phyloP scores from a whole-genome alignment of 129 eudicot genomes.

The Centaurea solstitialis region DNA sequence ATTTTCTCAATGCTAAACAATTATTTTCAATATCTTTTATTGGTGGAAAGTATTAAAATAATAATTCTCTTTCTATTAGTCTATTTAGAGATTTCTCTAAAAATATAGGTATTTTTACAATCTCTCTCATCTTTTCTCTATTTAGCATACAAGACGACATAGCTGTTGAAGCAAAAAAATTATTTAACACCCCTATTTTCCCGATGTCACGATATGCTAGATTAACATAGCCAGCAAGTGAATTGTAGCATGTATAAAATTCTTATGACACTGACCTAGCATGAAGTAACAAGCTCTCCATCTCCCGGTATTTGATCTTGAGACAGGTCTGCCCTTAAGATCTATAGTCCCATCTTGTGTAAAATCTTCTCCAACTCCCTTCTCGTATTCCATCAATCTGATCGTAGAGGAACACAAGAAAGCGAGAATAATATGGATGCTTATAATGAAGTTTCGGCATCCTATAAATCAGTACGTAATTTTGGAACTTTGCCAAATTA shows the following conservation, averaged over 20 bases:
- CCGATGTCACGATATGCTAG: too few relatives aligned
- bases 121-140: too few relatives aligned
- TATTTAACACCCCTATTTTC: too few relatives aligned
- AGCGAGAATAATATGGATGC: background rate
- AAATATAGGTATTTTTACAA: too few relatives aligned
- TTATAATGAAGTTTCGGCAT: background rate
- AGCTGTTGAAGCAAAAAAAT: too few relatives aligned
- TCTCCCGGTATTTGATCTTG: constrained; percentile 56
- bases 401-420: background rate
- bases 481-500: background rate
- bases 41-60: too few relatives aligned
- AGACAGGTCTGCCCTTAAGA: constrained; percentile 53
- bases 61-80: too few relatives aligned
- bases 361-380: constrained; percentile 38
- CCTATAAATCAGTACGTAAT: background rate
- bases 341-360: constrained; percentile 71
- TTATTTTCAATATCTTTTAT: too few relatives aligned
- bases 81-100: too few relatives aligned
- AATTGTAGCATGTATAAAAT: background rate
- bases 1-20: too few relatives aligned
- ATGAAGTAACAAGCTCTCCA: constrained; percentile 76
- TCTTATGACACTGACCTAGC: constrained; percentile 40
- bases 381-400: constrained; percentile 36
- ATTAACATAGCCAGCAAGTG: too few relatives aligned
- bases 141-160: too few relatives aligned